Evolutionary conservation across 345 rosid genomes (phyloP).

Genomic region (Tarenaya hassleriana): DNA sequence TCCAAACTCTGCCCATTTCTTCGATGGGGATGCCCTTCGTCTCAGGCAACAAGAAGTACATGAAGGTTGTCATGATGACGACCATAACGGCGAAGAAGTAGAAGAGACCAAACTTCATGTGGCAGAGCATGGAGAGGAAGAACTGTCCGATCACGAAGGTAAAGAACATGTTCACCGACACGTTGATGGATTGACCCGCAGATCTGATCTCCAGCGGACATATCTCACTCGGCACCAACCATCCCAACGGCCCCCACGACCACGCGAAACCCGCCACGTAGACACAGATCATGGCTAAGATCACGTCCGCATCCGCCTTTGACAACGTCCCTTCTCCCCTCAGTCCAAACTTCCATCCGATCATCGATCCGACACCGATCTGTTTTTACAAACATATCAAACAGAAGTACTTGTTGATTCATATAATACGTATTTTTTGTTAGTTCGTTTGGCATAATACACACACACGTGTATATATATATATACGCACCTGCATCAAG

Average conservation of each 20-base stretch:
- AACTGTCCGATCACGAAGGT: conserved; percentile 33
- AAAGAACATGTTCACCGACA: conserved; percentile 37
- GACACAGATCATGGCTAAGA: conserved; percentile 28
- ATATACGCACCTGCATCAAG: conserved; percentile 27
- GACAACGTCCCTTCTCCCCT: conserved; percentile 25
- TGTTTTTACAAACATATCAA: conserved; percentile 4
- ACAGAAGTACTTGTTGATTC: not conserved
- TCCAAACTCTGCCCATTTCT: conserved; percentile 36
- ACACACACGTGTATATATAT: too few relatives aligned
- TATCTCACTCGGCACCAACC: conserved; percentile 37
- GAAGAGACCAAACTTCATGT: conserved; percentile 35
- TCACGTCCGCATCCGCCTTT: not conserved
- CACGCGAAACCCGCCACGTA: conserved; percentile 31
- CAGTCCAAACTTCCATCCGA: conserved; percentile 25
- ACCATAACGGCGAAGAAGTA: conserved; percentile 28
- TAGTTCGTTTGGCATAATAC: too few relatives aligned
- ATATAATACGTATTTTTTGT: too few relatives aligned
- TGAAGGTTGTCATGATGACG: conserved; percentile 30
- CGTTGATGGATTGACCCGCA: conserved; percentile 25
- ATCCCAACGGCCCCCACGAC: conserved; percentile 38
- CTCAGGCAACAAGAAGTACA: conserved; percentile 35
- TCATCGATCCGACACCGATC: conserved; percentile 25
- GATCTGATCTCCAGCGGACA: conserved; percentile 31
- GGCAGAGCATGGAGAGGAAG: conserved; percentile 36
- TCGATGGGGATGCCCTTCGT: conserved; percentile 37